Evolutionary conservation across 73 alveolate species (phyloP), one percentile per base, ranked within the genome.

Genomic region (Paramecium caudatum): DNA sequence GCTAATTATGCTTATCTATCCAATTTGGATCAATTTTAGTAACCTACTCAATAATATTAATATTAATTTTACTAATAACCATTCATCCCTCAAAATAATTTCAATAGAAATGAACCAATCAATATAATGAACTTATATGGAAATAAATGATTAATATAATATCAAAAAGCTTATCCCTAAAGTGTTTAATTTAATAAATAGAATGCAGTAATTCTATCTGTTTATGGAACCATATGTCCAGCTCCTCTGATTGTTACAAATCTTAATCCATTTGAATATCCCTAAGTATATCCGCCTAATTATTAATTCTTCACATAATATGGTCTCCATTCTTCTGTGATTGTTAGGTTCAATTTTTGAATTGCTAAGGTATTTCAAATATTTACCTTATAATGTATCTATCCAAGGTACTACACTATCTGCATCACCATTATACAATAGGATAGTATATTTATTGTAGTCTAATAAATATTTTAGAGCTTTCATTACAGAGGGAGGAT

Each of bases 161-260:
- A 27, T 55, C 80, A 55, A 19, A 55, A 55, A 55, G 45, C 46
- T 25, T 55, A 16, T 65, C 61, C 83, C 2, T 30, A 10, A 5
- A 65, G 34, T 16, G 65, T 74, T 16, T 37, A 17, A 23, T 74
- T 43, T 3, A 74, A 41, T 41, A 74, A 41, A 45, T 74, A 45
- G 15, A 74, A 41, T 2, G 88, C 68, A 8, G 65, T 43, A 8
- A 27, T 45, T 25, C 88, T 36, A 74, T 74, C 65, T 21, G 19
- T 45, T 41, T 19, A 37, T 74, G 99, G 99, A 19, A 95, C 99
- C 99, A 96, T 96, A 82, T 97, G 99, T 30, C 99, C 99, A n/a
- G 97, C 96, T 13, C 99, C 99, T 65, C 97, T 97, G 16, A 97
- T 91, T 2, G 99, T 96, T 33, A 93, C 96, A 87, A 95, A 95